These are phyloP conservation scores for Picocystis salinarum DNA, from an alignment of 139 green algal genomes.

Conservation along the genomic window DNA sequence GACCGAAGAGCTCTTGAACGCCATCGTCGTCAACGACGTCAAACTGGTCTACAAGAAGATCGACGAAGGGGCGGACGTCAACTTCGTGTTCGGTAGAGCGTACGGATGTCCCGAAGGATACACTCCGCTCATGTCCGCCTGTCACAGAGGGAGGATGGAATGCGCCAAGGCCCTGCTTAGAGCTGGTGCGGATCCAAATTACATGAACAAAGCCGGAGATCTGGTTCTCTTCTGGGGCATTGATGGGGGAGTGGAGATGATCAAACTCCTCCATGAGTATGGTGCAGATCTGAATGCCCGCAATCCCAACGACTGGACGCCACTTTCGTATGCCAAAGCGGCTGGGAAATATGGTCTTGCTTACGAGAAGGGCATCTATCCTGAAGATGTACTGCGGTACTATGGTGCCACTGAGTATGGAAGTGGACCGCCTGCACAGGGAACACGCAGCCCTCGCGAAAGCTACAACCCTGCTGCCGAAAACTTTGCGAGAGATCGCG, in stretches of 20 bases:
- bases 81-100: slow-evolving; percentile 73
- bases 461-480: slow-evolving; percentile 54
- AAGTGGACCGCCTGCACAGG: slow-evolving; percentile 34
- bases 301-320: slow-evolving; percentile 59
- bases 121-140: slow-evolving; percentile 77
- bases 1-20: slow-evolving; percentile 80
- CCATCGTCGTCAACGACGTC: slow-evolving; percentile 65
- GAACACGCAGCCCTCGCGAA: slow-evolving; percentile 47
- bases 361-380: slow-evolving; percentile 87
- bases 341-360: slow-evolving; percentile 88
- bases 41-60: slow-evolving; percentile 78
- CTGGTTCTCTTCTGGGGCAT: slow-evolving; percentile 82
- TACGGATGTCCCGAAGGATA: slow-evolving; percentile 65
- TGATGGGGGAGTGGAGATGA: slow-evolving; percentile 70
- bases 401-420: slow-evolving; percentile 71
- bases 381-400: slow-evolving; percentile 66
- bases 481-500: slow-evolving; percentile 48
- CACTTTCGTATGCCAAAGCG: slow-evolving; percentile 65
- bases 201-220: slow-evolving; percentile 43
- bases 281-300: slow-evolving; percentile 47
- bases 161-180: slow-evolving; percentile 65
- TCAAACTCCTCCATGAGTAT: slow-evolving; percentile 51
- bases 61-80: slow-evolving; percentile 76
- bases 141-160: slow-evolving; percentile 54
- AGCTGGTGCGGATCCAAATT: slow-evolving; percentile 64